Evolutionary conservation across 2,329 filamentous ascomycete genomes (phyloP), one percentile per base, ranked within the genome.

Genomic region (Chaetomium globosum): DNA sequence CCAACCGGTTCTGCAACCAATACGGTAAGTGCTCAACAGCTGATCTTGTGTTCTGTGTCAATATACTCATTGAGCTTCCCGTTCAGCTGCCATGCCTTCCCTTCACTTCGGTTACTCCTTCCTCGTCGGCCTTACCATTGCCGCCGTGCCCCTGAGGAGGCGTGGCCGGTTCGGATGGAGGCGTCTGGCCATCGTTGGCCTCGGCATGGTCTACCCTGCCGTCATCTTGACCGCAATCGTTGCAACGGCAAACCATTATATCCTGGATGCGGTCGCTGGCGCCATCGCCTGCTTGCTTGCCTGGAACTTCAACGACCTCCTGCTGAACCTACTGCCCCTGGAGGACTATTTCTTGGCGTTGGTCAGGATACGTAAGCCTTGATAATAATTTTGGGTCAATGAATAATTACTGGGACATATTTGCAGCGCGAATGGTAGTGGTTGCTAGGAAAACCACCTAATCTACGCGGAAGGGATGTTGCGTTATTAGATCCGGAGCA

Each of bases 21-120:
- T 91, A 91, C 75, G 88, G 87, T 82, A 72, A 77, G 81, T 76
- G 8, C 12, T 9, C 5, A 2, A 43, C 3, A 26, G 4, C 5
- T 30, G 19, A 33, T 43, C 33, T 33, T 13, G 7, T 19, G 9
- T 43, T 28, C 49, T 16, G 1, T 9, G 10, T 9, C 4, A 49
- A 1, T 53, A 12, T 30, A 23, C 54, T 48, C 12, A 55, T 52
- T 59, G 4, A 43, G 54, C 19, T 5, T 23, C 19, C 21, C 43
- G 8, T 23, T 43, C 54, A 87, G 86, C 87, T 62, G 89, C 89
- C 8, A 92, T 92, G 89, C 89, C 89, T 0, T 89, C 87, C 0
- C 81, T 92, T 19, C 89, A 92, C 75, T 92, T 92, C 72, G 89
- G 89, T 3, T 92, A 92, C 77, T 89, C 87, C 3, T 83, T 92